phyloP scores from a whole-genome alignment of 202 grass and related monocot genomes.

The Zizania palustris region DNA sequence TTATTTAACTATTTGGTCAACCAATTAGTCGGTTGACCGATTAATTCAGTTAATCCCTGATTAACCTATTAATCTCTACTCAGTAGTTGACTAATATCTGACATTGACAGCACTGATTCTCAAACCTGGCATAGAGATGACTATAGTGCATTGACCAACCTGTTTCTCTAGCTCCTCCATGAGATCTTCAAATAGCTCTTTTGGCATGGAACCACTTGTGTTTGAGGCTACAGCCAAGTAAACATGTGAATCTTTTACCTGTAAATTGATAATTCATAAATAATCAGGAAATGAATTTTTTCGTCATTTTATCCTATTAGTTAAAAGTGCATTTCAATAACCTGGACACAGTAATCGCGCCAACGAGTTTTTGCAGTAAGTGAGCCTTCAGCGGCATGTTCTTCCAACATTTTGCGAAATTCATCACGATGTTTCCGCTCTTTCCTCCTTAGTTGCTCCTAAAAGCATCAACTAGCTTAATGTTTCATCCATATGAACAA shows the following conservation, averaged over 20 bases:
- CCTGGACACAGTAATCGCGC: slow-evolving; percentile 85
- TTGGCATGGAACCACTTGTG: slow-evolving; percentile 75
- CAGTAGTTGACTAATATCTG: too few species aligned
- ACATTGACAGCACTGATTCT: too few species aligned
- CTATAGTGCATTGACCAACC: slow-evolving; percentile 46
- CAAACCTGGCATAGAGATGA: background rate
- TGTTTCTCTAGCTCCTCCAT: slow-evolving; percentile 89
- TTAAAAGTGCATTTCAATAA: slow-evolving; percentile 47
- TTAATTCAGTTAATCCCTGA: too few species aligned
- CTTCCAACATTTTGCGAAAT: slow-evolving; percentile 92
- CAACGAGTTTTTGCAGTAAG: slow-evolving; percentile 89
- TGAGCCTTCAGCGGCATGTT: slow-evolving; percentile 67
- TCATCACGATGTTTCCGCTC: slow-evolving; percentile 94
- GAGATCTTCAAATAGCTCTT: slow-evolving; percentile 89
- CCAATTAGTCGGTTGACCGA: too few species aligned
- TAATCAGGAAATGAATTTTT: slow-evolving; percentile 2
- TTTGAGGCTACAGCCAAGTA: slow-evolving; percentile 83
- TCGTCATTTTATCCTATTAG: background rate
- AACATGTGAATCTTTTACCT: slow-evolving; percentile 75
- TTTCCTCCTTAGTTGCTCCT: slow-evolving; percentile 74
- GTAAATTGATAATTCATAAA: slow-evolving; percentile 32
- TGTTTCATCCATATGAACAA: background rate
- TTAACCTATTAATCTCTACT: too few species aligned
- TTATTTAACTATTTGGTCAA: too few species aligned
- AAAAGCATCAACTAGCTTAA: slow-evolving; percentile 5